Evolutionary conservation across 257 asterid species (phyloP), one percentile per base, ranked within the genome.

Genomic region (Primulina huaijiensis): DNA sequence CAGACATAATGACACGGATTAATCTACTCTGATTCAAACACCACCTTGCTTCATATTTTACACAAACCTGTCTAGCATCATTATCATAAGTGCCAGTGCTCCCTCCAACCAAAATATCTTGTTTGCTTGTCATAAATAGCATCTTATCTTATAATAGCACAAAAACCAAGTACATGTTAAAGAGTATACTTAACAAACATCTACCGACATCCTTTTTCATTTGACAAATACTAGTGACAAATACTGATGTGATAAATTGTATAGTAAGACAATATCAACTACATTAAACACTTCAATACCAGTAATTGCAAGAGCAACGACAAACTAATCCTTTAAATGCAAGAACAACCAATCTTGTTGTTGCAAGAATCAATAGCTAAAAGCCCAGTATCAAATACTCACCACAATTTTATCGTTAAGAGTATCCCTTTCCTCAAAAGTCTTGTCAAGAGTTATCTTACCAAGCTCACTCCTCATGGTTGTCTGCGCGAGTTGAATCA

Each of bases 391-490:
- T 60, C 23, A 72, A 75, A 72, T 55, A 73, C 89, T 81, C 72
- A 93, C 99, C 86, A 90, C 99, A 74, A 93, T 90, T 88, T 84
- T 90, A 60, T 75, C 89, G 69, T 90, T 93, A 75, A 93, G 88
- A 30, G 96, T 84, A 76, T 85, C 96, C 70, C 96, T 87, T 77
- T 93, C 99, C 80, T 87, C 96, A 73, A 93, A 93, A n/a, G 97
- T 90, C 88, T 90, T 90, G 87, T 90, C 99, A 46, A 93, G 81
- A 14, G 95, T 89, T 75, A 93, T 90, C 84, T 93, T 93, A 17
- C 99, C 96, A 33, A 93, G 89, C 86, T 93, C 97, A 81, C 99
- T 93, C n/a, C 97, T 84, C 97, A 93, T 93, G 46, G 97, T 89
- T 46, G 97, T 93, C 76, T 93, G 99, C 0, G 99, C 97, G 37